Evolutionary conservation across 805 yeast species (phyloP), one percentile per base, ranked within the genome.

Genomic region (Wickerhamomyces chambardii): DNA sequence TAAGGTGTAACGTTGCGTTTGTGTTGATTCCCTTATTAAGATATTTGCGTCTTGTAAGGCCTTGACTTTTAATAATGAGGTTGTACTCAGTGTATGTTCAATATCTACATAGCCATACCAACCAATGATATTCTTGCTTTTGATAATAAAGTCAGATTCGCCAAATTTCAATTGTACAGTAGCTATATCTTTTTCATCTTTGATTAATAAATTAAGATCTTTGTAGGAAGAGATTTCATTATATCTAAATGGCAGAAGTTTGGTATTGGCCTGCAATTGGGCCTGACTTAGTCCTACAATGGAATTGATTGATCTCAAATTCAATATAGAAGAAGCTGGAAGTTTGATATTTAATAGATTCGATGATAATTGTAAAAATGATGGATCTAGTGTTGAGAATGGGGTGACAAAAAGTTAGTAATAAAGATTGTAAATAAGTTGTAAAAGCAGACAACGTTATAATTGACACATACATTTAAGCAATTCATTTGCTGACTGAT

Each of bases 361-460:
- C 12, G 57, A 44, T 17, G 51, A 45, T 34, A 54, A 36, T 17
- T 56, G 50, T 28, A 53, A 38, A 36, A 55, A 55, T 10, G 43
- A 45, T 5, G 61, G 54, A 21, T 46, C 35, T 15, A 45, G n/a
- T n/a, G n/a, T n/a, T n/a, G n/a, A n/a, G n/a, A n/a, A n/a, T n/a
- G n/a, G n/a, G n/a, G n/a, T n/a, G n/a, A n/a, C n/a, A n/a, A n/a
- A n/a, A n/a, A n/a, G n/a, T n/a, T n/a, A n/a, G n/a, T n/a, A n/a
- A n/a, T n/a, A n/a, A n/a, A n/a, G n/a, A n/a, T n/a, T n/a, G n/a
- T n/a, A n/a, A n/a, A n/a, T n/a, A n/a, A n/a, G n/a, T n/a, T n/a
- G n/a, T n/a, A n/a, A n/a, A n/a, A n/a, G n/a, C n/a, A n/a, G n/a
- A n/a, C n/a, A n/a, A n/a, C n/a, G n/a, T n/a, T 12, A 24, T 8